These are phyloP conservation scores for Coix lacrymajobi DNA, from an alignment of 176 grass and related monocot genomes.

Conservation along the genomic window DNA sequence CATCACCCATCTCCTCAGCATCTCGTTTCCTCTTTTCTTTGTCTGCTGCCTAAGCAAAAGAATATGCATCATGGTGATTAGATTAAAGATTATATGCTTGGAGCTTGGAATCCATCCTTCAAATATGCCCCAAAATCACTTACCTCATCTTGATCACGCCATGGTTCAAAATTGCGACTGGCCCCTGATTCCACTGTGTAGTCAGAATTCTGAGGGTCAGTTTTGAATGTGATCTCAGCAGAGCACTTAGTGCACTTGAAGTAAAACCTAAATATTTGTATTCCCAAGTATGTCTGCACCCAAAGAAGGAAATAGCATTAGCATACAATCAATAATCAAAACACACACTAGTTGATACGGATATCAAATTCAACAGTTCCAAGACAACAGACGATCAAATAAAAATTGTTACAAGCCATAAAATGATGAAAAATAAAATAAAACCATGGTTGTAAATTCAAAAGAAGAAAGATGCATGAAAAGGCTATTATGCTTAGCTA, in stretches of 20 bases:
- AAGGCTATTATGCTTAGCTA: neutral
- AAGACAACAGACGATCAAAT: neutral
- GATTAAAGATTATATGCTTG: constrained; percentile 14
- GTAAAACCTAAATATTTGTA: constrained; percentile 78
- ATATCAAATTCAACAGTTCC: constrained; percentile 3
- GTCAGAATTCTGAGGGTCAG: constrained; percentile 80
- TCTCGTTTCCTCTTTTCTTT: constrained; percentile 67
- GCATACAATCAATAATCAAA: neutral
- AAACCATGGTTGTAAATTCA: neutral
- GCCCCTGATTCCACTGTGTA: constrained; percentile 73
- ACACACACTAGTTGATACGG: neutral
- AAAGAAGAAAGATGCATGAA: neutral
- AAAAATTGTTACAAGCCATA: neutral
- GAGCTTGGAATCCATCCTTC: neutral
- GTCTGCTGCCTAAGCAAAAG: constrained; percentile 39
- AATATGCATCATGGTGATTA: neutral
- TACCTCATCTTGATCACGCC: constrained; percentile 62
- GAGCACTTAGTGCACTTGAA: constrained; percentile 81
- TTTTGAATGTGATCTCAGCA: constrained; percentile 78
- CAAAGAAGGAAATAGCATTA: neutral
- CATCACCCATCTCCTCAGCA: constrained; percentile 77
- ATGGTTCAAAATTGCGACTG: constrained; percentile 76
- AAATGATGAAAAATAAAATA: neutral
- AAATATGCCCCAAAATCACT: constrained; percentile 10
- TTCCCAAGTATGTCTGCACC: constrained; percentile 59